Percentiles rank a stretch among this genome's conserved stretches.
Conservation (phyloP, 768 basidiomycete genomes). For the Russula ochroleuca region DNA sequence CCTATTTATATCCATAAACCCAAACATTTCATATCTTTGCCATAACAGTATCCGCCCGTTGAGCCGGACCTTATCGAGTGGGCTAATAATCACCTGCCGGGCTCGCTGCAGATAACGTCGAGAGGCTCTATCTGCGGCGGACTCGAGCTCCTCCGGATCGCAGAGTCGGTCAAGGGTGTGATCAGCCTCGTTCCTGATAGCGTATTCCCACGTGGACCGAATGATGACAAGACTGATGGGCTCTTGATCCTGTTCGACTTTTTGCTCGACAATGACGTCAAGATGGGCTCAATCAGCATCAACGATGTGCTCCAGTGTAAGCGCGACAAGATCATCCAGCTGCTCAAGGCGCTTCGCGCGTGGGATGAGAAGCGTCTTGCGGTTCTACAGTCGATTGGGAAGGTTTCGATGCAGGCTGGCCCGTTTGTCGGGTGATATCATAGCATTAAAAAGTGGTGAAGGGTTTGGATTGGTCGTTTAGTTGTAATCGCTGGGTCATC, state of each 20-base stretch:
- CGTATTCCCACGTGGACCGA: constrained; percentile 62
- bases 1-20: constrained; percentile 7
- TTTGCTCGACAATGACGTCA: constrained; percentile 85
- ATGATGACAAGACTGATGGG: constrained; percentile 81
- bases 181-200: constrained; percentile 68
- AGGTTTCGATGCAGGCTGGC: constrained; percentile 30
- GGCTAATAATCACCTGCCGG: constrained; percentile 83
- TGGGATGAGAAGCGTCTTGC: constrained; percentile 77
- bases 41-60: constrained; percentile 28
- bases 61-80: constrained; percentile 70
- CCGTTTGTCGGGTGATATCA: constrained; percentile 30
- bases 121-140: constrained; percentile 53
- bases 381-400: constrained; percentile 50
- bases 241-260: constrained; percentile 90
- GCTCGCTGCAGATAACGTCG: constrained; percentile 53
- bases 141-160: constrained; percentile 75
- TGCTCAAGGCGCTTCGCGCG: constrained; percentile 67
- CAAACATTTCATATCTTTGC: constrained; percentile 13
- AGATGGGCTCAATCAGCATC: constrained; percentile 88
- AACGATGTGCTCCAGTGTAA: constrained; percentile 87
- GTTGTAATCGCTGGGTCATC: neutral
- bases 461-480: no score
- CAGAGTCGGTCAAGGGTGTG: constrained; percentile 72
- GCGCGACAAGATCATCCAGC: constrained; percentile 72
- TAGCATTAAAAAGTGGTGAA: neutral